Evolutionary conservation across 306 rosid genomes (phyloP), one percentile per base, ranked within the genome.

Genomic region (Trifolium subterraneum): DNA sequence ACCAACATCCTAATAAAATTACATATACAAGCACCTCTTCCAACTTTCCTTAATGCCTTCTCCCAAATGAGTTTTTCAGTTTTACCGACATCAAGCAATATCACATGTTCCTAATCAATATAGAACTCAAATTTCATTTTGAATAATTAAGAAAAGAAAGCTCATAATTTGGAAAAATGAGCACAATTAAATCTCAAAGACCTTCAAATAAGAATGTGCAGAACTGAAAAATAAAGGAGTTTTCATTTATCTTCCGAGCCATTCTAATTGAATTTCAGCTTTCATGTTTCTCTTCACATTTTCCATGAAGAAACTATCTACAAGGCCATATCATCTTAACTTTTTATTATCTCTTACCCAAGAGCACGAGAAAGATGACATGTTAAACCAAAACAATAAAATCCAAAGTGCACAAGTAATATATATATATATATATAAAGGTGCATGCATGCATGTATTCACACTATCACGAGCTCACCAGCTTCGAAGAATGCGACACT

Each of bases 401-500:
- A 72, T 68, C 39, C 70, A 72, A 20, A 62, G 76, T 11, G 58
- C 18, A 65, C 8, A 27, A 62, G 58, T 48, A 67, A 25, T 67
- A 66, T 42, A n/a, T n/a, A n/a, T n/a, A n/a, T n/a, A 64, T 10
- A 36, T 64, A 60, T 13, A 41, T 38, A 35, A 33, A 9, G 7
- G 23, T 35, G 44, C 6, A 14, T 12, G 12, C 35, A 36, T 10
- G 60, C n/a, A 16, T 33, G 62, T n/a, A 66, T 13, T 16, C 25
- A 70, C 25, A 39, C 64, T 44, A 64, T 76, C 50, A 56, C 51
- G 76, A 81, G 74, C 96, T 91, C 76, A 93, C 98, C 15, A 90
- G 93, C 78, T 91, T 89, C 38, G 97, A 89, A 69, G 93, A 84
- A 89, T 93, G 91, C 33, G 93, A 93, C 72, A 91, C 87, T 2